These are phyloP conservation scores for Cystobasidiopsis lactophilus DNA, from an alignment of 768 basidiomycete genomes.

Conservation along the genomic window DNA sequence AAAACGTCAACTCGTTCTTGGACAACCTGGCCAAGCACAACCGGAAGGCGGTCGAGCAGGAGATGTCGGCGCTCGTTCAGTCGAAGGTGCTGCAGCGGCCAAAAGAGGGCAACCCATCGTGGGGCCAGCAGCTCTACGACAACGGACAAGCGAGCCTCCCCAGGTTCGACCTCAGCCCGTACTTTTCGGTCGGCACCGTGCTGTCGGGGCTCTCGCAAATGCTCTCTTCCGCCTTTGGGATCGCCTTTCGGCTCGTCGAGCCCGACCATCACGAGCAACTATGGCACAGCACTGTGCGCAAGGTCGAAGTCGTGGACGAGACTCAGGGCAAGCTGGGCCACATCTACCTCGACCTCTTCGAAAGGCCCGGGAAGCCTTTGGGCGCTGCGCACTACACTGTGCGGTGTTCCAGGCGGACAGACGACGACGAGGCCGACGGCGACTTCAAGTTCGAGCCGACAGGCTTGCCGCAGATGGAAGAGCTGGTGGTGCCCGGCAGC, in stretches of 20 bases:
- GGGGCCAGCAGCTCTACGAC: slow-evolving; percentile 85
- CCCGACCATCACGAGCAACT: slow-evolving; percentile 44
- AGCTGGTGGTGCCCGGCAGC: slow-evolving; percentile 12
- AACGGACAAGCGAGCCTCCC: slow-evolving; percentile 46
- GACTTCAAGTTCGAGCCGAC: slow-evolving; percentile 31
- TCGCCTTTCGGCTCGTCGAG: slow-evolving; percentile 44
- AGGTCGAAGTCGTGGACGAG: slow-evolving; percentile 83
- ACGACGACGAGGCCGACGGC: slow-evolving; percentile 59
- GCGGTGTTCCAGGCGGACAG: slow-evolving; percentile 71
- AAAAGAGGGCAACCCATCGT: slow-evolving; percentile 45
- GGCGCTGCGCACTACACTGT: slow-evolving; percentile 97
- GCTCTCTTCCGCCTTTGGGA: slow-evolving; percentile 68
- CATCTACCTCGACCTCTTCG: slow-evolving; percentile 85
- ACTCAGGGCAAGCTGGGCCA: slow-evolving; percentile 66
- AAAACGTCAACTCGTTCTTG: slow-evolving; percentile 71
- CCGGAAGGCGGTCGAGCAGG: slow-evolving; percentile 48
- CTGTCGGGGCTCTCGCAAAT: slow-evolving; percentile 78
- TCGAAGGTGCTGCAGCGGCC: slow-evolving; percentile 49
- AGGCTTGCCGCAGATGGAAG: slow-evolving; percentile 4
- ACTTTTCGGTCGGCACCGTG: slow-evolving; percentile 60
- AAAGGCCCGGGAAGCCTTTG: slow-evolving; percentile 57
- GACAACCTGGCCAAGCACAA: slow-evolving; percentile 60
- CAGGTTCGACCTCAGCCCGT: slow-evolving; percentile 24
- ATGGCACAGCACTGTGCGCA: slow-evolving; percentile 72
- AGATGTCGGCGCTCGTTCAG: slow-evolving; percentile 39